Percentiles rank a stretch among this genome's conserved stretches.
Conservation (phyloP, 495 filamentous ascomycete species). For the Tuber aestivum region DNA sequence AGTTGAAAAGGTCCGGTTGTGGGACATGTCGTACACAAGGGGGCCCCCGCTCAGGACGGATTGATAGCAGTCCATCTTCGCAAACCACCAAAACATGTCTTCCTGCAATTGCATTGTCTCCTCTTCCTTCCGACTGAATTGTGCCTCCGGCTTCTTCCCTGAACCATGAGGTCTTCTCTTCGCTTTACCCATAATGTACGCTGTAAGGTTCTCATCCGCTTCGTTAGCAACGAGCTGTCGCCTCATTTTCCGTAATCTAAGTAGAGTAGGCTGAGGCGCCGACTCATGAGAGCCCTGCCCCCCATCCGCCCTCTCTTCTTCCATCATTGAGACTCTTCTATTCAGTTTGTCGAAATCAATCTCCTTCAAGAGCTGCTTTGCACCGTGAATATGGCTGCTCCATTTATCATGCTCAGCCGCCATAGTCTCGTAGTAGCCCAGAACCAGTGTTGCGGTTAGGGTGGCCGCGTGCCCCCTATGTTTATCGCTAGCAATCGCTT, state of each 20-base stretch:
- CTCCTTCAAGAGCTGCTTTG: conserved; percentile 74
- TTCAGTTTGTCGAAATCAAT: conserved; percentile 70
- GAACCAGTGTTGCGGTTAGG: conserved; percentile 76
- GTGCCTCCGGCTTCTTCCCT: conserved; percentile 33
- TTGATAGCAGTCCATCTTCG: conserved; percentile 86
- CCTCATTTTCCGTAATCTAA: conserved; percentile 35
- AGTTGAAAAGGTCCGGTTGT: conserved; percentile 10
- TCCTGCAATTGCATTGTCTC: conserved; percentile 72
- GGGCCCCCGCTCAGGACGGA: conserved; percentile 79
- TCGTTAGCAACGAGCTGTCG: conserved; percentile 38
- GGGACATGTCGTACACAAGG: conserved; percentile 61
- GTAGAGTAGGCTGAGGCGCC: conserved; percentile 21
- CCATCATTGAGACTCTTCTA: conserved; percentile 59
- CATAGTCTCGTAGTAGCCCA: conserved; percentile 92
- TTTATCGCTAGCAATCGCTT: conserved; percentile 61
- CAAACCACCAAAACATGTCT: conserved; percentile 96
- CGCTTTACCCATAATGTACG: conserved; percentile 41
- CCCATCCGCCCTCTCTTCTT: conserved; percentile 43
- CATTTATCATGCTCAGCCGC: conserved; percentile 92
- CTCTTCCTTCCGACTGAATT: conserved; percentile 64
- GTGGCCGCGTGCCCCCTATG: conserved; percentile 75
- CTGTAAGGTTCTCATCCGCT: conserved; percentile 44
- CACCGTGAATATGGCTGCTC: conserved; percentile 84
- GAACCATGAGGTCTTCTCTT: conserved; percentile 13
- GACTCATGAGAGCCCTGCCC: conserved; percentile 26